These are phyloP conservation scores for Phytophthora pini DNA, from an alignment of 352 stramenopile species.

Conservation along the genomic window DNA sequence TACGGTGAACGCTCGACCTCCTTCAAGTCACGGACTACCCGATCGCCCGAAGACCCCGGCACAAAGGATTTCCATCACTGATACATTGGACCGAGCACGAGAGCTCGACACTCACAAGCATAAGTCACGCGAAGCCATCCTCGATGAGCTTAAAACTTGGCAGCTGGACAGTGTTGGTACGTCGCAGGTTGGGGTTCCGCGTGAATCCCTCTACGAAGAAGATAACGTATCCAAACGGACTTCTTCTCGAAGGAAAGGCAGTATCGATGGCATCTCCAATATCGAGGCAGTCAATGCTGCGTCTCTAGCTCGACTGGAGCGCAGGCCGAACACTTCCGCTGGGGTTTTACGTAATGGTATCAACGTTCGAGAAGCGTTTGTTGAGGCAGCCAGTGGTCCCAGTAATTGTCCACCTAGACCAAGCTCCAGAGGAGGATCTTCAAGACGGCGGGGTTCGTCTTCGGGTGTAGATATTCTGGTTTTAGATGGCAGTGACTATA, in stretches of 20 bases:
- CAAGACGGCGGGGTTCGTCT: slow-evolving; percentile 16
- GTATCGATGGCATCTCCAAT: slow-evolving; percentile 19
- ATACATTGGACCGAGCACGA: slow-evolving; percentile 73
- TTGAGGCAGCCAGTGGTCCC: slow-evolving; percentile 28
- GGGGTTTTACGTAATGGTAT: slow-evolving; percentile 49
- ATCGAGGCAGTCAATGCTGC: slow-evolving; percentile 1
- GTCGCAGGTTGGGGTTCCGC: slow-evolving; percentile 45
- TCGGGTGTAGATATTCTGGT: slow-evolving; percentile 62
- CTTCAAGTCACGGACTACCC: slow-evolving; percentile 20
- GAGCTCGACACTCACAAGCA: slow-evolving; percentile 69
- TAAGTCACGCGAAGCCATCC: slow-evolving; percentile 68
- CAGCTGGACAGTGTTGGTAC: slow-evolving; percentile 60
- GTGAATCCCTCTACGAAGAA: slow-evolving; percentile 26
- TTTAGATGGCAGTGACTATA: slow-evolving; percentile 56
- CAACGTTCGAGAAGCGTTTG: slow-evolving; percentile 63
- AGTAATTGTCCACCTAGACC: slow-evolving; percentile 14
- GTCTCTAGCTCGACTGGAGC: slow-evolving; percentile 24
- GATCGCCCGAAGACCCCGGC: slow-evolving; percentile 65
- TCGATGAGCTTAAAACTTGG: slow-evolving; percentile 73
- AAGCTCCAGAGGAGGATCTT: slow-evolving; percentile 25
- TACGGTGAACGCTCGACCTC: slow-evolving; percentile 9
- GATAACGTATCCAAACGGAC: slow-evolving; percentile 5
- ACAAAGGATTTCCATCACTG: slow-evolving; percentile 74
- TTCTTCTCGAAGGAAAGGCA: slow-evolving; percentile 35
- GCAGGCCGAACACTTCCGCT: slow-evolving; percentile 60